Base-by-base conservation (phyloP, 2,329 filamentous ascomycete species). In the Paecilomyces sp. region DNA sequence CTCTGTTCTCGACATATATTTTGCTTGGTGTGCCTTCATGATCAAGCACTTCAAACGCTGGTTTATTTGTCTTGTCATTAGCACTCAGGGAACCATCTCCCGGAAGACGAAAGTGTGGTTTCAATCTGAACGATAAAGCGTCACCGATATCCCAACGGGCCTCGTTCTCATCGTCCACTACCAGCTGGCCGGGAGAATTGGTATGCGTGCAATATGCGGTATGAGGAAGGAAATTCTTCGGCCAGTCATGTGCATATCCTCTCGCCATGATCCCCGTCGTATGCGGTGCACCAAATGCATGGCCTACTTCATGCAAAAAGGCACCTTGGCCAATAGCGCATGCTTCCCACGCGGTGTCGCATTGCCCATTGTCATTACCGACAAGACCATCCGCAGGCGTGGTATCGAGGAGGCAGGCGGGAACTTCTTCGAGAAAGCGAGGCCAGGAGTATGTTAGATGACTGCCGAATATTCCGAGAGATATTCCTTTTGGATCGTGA, bases 191-290 rank as follows among this genome's bases (percentile, higher is more conserved):
- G n/a, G 15, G 15, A 18, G 41, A 47, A n/a, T 47, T 18, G 41
- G 41, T 47, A 18, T 47, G n/a, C 0, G 51, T 58, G 2, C 64
- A 67, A 53, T 69, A 69, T 11, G 67, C 68, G 3, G 69, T 73
- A 25, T 65, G 64, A 1, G 72, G 60, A 1, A 82, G 59, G 57
- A 82, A 81, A 60, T 73, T 74, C 57, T 74, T 73, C 0, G 72
- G 70, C 80, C 79, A 81, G 57, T 77, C 66, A 6, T 72, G 68
- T 7, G 73, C 70, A 62, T 78, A 79, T 0, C 76, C 76, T 50
- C 76, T 66, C 15, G 62, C 68, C 79, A 66, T 74, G 47, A 74
- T 74, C 0, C 70, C 72, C 8, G 64, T 63, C 12, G 66, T 67
- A 57, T 74, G 68, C 12, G 66, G 63, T 6, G 67, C 72, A 3